A percentile compares a stretch with the other conserved stretches of the same genome.
These are phyloP conservation scores for Punctularia strigosozonata DNA, from an alignment of 768 basidiomycete species.

Conservation along the genomic window DNA sequence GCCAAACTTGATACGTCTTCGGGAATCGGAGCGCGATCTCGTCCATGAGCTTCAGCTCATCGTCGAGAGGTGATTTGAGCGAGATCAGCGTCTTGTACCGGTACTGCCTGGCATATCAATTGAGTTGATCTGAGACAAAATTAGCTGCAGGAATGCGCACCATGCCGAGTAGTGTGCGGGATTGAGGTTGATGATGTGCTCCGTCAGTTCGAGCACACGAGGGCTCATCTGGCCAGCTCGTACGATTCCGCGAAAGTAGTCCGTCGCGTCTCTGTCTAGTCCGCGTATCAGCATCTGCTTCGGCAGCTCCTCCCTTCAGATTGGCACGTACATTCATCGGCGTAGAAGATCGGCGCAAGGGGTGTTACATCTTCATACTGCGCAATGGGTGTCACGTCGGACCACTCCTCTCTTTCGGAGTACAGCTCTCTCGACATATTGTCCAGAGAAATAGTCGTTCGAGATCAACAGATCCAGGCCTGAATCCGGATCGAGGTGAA, in stretches of 20 bases:
- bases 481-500: no score
- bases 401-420: conserved; percentile 61
- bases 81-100: conserved; percentile 78
- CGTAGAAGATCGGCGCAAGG: conserved; percentile 88
- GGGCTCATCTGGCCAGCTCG: conserved; percentile 66
- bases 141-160: conserved; percentile 37
- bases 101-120: conserved; percentile 63
- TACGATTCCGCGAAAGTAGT: conserved; percentile 83
- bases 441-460: no score
- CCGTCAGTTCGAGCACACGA: conserved; percentile 79
- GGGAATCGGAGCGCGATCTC: conserved; percentile 71
- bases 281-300: conserved; percentile 2
- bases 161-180: conserved; percentile 97
- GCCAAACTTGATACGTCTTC: conserved; percentile 99
- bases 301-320: not conserved
- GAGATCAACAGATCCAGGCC: no score
- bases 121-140: not conserved
- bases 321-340: conserved; percentile 61
- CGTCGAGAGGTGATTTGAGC: conserved; percentile 53
- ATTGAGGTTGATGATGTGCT: conserved; percentile 80
- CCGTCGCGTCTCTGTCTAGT: conserved; percentile 84
- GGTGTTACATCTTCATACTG: conserved; percentile 75
- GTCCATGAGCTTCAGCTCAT: conserved; percentile 79
- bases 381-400: conserved; percentile 63
- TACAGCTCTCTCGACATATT: no score